Base-by-base conservation (phyloP, 768 basidiomycete genomes). In the Podaxis sp. region DNA sequence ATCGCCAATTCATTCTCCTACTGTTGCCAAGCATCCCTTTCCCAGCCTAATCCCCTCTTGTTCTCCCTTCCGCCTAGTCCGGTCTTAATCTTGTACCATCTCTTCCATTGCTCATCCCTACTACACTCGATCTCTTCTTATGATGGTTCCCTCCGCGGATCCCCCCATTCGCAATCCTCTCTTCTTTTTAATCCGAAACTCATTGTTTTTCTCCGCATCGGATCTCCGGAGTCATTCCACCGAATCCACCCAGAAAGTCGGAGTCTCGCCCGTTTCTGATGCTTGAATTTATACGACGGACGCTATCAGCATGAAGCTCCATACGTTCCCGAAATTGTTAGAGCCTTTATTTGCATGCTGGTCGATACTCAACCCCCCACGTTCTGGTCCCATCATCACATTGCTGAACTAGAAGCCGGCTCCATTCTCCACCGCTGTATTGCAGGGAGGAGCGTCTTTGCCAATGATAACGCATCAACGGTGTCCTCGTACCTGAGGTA, bases 341-440 rank as follows among this genome's bases (percentile, higher is more conserved):
- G 40, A 42, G 40, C 13, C 13, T 15, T 42, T n/a, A 42, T 15
- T 17, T 46, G 7, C 19, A 19, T 36, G 54, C 19, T 57, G 26
- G 8, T 42, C 6, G 26, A 28, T 13, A 44, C 44, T 9, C 33
- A 33, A 33, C 57, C 42, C 26, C 9, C 24, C 26, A 17, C 15
- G 19, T 13, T 51, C 51, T 49, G 44, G 57, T 48, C 28, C 48
- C 22, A 38, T 58, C 57, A 58, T 59, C 57, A 59, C 36, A 49
- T 36, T 22, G 15, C 57, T 28, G 44, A 15, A 36, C 49, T 30
- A 42, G 49, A 60, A 52, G 51, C 36, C 39, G 39, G 59, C 48
- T 60, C 59, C 48, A 52, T 61, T 61, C 59, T 53, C 52, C 59
- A 61, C 59, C 59, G 52, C 38, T 61, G 52, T 61, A 61, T 44